Base-by-base conservation (phyloP, 768 basidiomycete species). In the Phallus indusiatus region DNA sequence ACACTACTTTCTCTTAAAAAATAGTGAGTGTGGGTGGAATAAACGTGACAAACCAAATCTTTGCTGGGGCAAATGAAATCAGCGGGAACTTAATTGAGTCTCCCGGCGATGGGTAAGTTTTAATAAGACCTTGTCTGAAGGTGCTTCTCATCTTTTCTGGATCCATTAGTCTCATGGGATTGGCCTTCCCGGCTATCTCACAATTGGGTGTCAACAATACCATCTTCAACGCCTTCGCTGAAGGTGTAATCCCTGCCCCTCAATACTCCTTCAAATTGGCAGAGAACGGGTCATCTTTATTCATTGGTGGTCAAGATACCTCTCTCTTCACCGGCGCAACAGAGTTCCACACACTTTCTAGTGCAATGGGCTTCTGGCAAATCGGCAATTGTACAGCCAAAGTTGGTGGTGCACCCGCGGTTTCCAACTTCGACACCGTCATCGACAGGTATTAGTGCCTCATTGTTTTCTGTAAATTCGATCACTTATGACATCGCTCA, bases 281-380 rank as follows among this genome's bases (percentile, higher is more conserved):
- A 11, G 1, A 52, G 10, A 53, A 56, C 42, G 70, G 67, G 16
- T 65, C 64, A 11, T 62, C 71, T 61, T 66, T 76, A 21, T 73
- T 64, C 67, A 62, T 75, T 47, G 75, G 75, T 17, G 73, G 73
- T 21, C 64, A 66, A 48, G 71, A 75, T 61, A 51, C 64, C 9
- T 56, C 65, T n/a, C 69, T 70, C 34, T 73, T 68, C 62, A 66
- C 65, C 33, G 71, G 72, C 7, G 22, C 49, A 4, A 66, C 74
- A 57, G 67, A 66, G 47, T 76, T 70, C 64, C 62, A 71, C 21
- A 59, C 67, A 0, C 62, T 75, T 55, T 55, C 65, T 21, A 53
- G 56, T 22, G 42, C 51, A 12, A 47, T 47, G 42, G 67, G 64
- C 11, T 69, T 56, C 64, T 70, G 70, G 70, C 67, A 71, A 56